Base-by-base conservation (phyloP, 495 filamentous ascomycete species). In the Xylaria sp. region DNA sequence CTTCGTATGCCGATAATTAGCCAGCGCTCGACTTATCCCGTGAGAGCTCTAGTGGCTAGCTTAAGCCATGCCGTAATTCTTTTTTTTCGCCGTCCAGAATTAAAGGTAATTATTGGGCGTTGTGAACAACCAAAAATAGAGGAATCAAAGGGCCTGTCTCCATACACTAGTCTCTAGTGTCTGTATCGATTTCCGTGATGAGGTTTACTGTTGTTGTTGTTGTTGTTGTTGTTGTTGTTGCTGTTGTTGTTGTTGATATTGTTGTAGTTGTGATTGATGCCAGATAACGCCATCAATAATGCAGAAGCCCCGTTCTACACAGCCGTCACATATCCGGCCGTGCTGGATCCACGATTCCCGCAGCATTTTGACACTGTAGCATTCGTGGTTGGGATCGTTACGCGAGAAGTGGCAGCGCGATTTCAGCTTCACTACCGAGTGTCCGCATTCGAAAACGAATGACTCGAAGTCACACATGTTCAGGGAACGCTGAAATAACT, bases 351-450 rank as follows among this genome's bases (percentile, higher is more conserved):
- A 90, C 46, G 83, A 82, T 21, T 88, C 79, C 64, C 88, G 88
- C 59, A 90, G 81, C 57, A 85, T 86, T 78, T 88, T 86, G 61
- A 89, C 88, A 8, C 88, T 82, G 71, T 84, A 86, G 74, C 91
- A 93, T 66, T 85, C 78, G 74, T 92, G 89, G 58, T 85, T 79
- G 2, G 88, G 86, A 74, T 92, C 87, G 77, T 90, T 91, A 35
- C 91, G 87, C 9, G 91, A 90, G 67, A 86, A 87, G 77, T 93
- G 91, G 80, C 91, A 93, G 77, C 91, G 85, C 31, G 87, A 87
- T 75, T 89, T 87, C 33, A 91, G 78, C 12, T 87, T 86, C 24
- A 81, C 77, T 11, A 75, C 75, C 17, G 81, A 82, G 76, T 92
- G 90, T 5, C 81, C 80, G 79, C 91, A 93, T 67, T 81, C 78